phyloP scores from a whole-genome alignment of 371 early-diverging fungal species.

The Mucor circinelloides region DNA sequence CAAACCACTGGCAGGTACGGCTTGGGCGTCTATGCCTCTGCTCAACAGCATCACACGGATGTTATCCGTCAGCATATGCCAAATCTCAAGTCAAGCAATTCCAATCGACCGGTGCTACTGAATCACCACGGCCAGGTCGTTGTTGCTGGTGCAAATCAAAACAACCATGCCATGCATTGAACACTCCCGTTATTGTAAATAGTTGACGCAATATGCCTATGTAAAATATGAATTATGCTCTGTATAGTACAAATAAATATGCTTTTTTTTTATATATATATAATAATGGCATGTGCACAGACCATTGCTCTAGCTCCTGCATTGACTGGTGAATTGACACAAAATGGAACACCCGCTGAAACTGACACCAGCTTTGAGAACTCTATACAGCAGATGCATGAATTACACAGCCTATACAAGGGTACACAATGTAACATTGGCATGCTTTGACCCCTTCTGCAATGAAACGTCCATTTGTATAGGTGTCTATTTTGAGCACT shows the following conservation, averaged over 20 bases:
- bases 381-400: too few relatives aligned
- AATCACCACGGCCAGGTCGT: conserved; percentile 29
- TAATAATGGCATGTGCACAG: too few relatives aligned
- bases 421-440: neutral
- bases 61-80: conserved; percentile 50
- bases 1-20: conserved; percentile 21
- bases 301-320: too few relatives aligned
- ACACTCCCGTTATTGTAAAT: conserved; percentile 1
- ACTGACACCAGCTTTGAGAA: too few relatives aligned
- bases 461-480: neutral
- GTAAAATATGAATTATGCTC: neutral
- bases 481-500: neutral
- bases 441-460: neutral
- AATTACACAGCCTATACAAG: too few relatives aligned
- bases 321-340: too few relatives aligned
- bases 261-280: too few relatives aligned
- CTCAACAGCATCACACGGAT: conserved; percentile 53
- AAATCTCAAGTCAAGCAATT: conserved; percentile 7
- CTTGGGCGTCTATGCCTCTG: conserved; percentile 53
- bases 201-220: neutral
- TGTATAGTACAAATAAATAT: too few relatives aligned
- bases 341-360: too few relatives aligned
- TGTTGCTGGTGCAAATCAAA: conserved; percentile 1
- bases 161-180: neutral
- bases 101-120: conserved; percentile 25